phyloP scores from a whole-genome alignment of 768 basidiomycete genomes.

The Suillus bovinus region DNA sequence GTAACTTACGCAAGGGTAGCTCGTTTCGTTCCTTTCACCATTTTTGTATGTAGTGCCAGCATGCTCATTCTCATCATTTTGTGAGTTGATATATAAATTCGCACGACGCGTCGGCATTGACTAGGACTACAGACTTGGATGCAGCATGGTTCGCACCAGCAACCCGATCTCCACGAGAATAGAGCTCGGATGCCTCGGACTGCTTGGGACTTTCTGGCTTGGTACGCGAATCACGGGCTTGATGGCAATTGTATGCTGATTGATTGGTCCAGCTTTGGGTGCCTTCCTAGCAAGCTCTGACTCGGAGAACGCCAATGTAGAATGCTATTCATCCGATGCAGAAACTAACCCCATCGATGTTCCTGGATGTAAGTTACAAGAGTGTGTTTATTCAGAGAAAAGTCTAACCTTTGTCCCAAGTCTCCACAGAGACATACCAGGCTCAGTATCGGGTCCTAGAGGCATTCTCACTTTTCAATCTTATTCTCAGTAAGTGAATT shows the following conservation, averaged over 20 bases:
- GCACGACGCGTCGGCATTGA: slow-evolving; percentile 7
- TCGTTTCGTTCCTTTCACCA: slow-evolving; percentile 83
- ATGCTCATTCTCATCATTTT: slow-evolving; percentile 66
- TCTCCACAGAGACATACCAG: slow-evolving; percentile 83
- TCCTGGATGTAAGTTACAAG: slow-evolving; percentile 59
- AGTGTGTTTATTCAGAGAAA: background rate
- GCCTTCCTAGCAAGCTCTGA: slow-evolving; percentile 73
- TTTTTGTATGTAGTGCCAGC: slow-evolving; percentile 76
- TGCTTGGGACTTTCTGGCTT: slow-evolving; percentile 78
- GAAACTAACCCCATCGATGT: slow-evolving; percentile 54
- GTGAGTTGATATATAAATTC: slow-evolving; percentile 42
- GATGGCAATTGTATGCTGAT: slow-evolving; percentile 15
- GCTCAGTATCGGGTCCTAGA: slow-evolving; percentile 87
- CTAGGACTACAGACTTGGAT: slow-evolving; percentile 50
- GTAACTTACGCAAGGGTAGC: slow-evolving; percentile 42
- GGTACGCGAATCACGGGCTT: slow-evolving; percentile 44
- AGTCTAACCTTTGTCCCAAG: slow-evolving; percentile 35
- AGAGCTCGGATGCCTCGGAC: slow-evolving; percentile 69
- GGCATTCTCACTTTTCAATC: slow-evolving; percentile 79
- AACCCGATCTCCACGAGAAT: slow-evolving; percentile 81
- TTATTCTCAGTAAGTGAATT: slow-evolving; percentile 56
- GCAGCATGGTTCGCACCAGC: slow-evolving; percentile 60
- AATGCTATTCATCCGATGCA: slow-evolving; percentile 67
- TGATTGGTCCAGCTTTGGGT: slow-evolving; percentile 57
- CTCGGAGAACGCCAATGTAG: slow-evolving; percentile 77